phyloP scores from a whole-genome alignment of 2,329 filamentous ascomycete genomes.

The Stachybotrys elegans region DNA sequence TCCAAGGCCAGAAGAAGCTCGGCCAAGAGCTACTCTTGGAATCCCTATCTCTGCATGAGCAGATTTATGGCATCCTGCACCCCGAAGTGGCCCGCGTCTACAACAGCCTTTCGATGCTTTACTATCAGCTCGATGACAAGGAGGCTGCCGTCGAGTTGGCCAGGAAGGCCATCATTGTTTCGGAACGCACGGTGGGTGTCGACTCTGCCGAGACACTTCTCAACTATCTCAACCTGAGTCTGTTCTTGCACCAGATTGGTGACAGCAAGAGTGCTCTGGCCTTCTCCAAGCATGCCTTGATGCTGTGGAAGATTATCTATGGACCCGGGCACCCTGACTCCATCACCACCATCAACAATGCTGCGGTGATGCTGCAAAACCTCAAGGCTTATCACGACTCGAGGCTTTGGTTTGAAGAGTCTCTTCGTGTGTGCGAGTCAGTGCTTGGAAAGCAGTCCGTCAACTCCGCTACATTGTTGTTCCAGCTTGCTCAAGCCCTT shows the following conservation, averaged over 20 bases:
- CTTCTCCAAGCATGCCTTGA: slow-evolving; percentile 87
- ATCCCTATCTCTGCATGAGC: slow-evolving; percentile 91
- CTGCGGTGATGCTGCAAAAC: slow-evolving; percentile 95
- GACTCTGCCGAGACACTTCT: slow-evolving; percentile 92
- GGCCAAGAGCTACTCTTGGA: slow-evolving; percentile 95
- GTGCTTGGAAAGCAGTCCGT: slow-evolving; percentile 86
- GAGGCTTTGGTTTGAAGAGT: slow-evolving; percentile 93
- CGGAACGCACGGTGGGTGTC: slow-evolving; percentile 87
- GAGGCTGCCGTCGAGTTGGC: slow-evolving; percentile 91
- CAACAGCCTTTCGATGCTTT: slow-evolving; percentile 90
- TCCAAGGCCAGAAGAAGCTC: slow-evolving; percentile 91
- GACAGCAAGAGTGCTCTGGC: slow-evolving; percentile 84
- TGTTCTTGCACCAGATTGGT: slow-evolving; percentile 89
- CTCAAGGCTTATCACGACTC: slow-evolving; percentile 94
- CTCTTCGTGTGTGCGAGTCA: slow-evolving; percentile 80
- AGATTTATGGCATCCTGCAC: slow-evolving; percentile 96
- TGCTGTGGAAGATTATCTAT: slow-evolving; percentile 96
- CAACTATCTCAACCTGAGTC: slow-evolving; percentile 89
- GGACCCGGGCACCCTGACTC: slow-evolving; percentile 91
- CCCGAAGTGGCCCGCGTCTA: slow-evolving; percentile 95
- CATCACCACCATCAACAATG: slow-evolving; percentile 98
- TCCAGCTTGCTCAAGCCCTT: slow-evolving; percentile 93
- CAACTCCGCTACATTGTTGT: slow-evolving; percentile 89
- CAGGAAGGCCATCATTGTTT: slow-evolving; percentile 92
- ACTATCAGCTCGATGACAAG: slow-evolving; percentile 98